Percentiles rank a stretch among this genome's conserved stretches.
Conservation (phyloP, 352 stramenopile species). For the Peronospora belbahrii region DNA sequence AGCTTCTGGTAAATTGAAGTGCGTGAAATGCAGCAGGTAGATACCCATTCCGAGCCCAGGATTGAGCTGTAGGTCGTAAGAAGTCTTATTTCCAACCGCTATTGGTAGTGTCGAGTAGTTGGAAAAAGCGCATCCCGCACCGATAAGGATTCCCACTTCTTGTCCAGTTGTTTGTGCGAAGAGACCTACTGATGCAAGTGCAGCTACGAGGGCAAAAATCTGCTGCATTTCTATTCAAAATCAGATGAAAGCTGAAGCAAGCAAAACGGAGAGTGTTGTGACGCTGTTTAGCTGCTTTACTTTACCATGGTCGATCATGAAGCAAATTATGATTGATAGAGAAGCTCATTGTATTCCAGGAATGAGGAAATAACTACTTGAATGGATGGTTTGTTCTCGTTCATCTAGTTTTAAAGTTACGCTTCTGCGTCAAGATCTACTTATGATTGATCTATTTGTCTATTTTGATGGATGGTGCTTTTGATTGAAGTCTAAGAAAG, state of each 20-base stretch:
- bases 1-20: slow-evolving; percentile 40
- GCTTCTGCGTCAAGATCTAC: slow-evolving; percentile 3
- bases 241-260: slow-evolving; percentile 2
- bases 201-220: slow-evolving; percentile 6
- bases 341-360: slow-evolving; percentile 7
- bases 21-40: slow-evolving; percentile 53
- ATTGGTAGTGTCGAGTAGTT: slow-evolving; percentile 37
- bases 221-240: slow-evolving; percentile 11
- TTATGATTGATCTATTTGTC: slow-evolving; percentile 25
- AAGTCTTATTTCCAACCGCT: slow-evolving; percentile 11
- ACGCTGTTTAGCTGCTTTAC: slow-evolving; percentile 1
- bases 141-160: slow-evolving; percentile 27
- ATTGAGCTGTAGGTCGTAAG: slow-evolving; percentile 39
- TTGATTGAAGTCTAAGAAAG: not conserved
- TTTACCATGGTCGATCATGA: not conserved
- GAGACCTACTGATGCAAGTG: not conserved
- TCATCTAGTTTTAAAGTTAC: not conserved
- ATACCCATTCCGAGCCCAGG: slow-evolving; percentile 41
- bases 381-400: not conserved
- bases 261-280: slow-evolving; percentile 24
- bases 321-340: slow-evolving; percentile 14
- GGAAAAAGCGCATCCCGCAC: slow-evolving; percentile 44
- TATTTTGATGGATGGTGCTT: not conserved
- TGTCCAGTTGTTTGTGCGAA: slow-evolving; percentile 12
- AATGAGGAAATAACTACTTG: not conserved